phyloP scores from a whole-genome alignment of 2,329 filamentous ascomycete genomes.

The Onygena corvina region DNA sequence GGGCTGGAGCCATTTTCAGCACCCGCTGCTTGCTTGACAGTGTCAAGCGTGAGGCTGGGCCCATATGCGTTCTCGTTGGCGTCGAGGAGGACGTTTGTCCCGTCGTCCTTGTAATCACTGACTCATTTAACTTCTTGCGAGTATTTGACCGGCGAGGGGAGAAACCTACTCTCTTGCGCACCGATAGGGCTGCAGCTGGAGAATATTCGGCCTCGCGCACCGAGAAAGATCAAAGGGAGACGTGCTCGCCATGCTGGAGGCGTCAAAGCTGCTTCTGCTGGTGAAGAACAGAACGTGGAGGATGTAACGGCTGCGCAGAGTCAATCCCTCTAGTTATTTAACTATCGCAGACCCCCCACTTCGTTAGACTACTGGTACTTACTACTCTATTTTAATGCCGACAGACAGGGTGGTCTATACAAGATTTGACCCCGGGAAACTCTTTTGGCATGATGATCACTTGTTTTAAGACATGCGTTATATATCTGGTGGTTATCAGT shows the following conservation, averaged over 20 bases:
- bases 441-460: too few species aligned
- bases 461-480: too few species aligned
- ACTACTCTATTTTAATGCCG: too few species aligned
- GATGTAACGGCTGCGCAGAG: too few species aligned
- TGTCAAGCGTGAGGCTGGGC: constrained; percentile 53
- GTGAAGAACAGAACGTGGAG: neutral
- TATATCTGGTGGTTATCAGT: too few species aligned
- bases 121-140: constrained; percentile 23
- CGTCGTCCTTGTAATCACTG: constrained; percentile 98
- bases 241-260: constrained; percentile 26
- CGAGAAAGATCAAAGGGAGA: constrained; percentile 59
- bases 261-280: neutral
- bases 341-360: too few species aligned
- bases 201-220: constrained; percentile 65
- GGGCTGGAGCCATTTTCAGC: constrained; percentile 29
- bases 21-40: constrained; percentile 39
- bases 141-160: neutral
- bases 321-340: too few species aligned
- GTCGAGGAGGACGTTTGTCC: constrained; percentile 87
- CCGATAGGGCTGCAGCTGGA: constrained; percentile 64
- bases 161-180: constrained; percentile 64
- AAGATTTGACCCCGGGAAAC: too few species aligned
- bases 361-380: too few species aligned
- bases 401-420: too few species aligned
- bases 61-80: constrained; percentile 97